Base-by-base conservation (phyloP, 1,284 basidiomycete genomes). In the Ganoderma boninense region DNA sequence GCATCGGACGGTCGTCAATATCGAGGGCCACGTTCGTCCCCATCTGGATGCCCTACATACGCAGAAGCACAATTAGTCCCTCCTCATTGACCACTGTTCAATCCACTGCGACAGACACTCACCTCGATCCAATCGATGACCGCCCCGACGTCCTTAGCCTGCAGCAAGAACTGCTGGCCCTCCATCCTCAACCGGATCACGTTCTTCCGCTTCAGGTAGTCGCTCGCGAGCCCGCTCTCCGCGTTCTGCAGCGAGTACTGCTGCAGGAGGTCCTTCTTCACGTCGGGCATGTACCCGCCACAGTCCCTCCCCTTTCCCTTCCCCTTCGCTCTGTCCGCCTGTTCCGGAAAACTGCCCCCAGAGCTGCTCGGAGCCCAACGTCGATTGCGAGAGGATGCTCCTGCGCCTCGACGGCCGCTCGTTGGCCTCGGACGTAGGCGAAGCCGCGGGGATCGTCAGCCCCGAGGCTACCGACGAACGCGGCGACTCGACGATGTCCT, bases 101-200 rank as follows among this genome's bases (percentile, higher is more conserved):
- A n/a, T 44, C 54, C 14, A n/a, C 1, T 18, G 49, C 11, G 13
- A 14, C 8, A 57, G 14, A 14, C 1, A 61, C 85, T 65, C 75
- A 95, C 97, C 91, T 99, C 97, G 76, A 99, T 97, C 96, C 97
- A 97, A 74, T 95, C 91, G 59, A 99, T 95, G 11, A 98, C 96
- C 60, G 92, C 90, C 46, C 90, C 87, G 60, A 97, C 93, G 79
- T 95, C 93, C 66, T 89, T 90, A 2, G 95, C 95, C 83, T 99
- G 98, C 73, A 99, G 79, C 79, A 99, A 84, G 82, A 99, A 99
- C 84, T 99, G 97, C 84, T 99, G 95, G 16, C 97, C 97, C 80
- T 97, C 96, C 75, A 96, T 86, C 68, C 98, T 85, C 43, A 99
- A 90, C 35, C 97, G 88, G n/a, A 99, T 96, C 49, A 99, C 97